Base-by-base conservation (phyloP, 371 early-diverging fungal species). In the Blastocladiella emersonii region DNA sequence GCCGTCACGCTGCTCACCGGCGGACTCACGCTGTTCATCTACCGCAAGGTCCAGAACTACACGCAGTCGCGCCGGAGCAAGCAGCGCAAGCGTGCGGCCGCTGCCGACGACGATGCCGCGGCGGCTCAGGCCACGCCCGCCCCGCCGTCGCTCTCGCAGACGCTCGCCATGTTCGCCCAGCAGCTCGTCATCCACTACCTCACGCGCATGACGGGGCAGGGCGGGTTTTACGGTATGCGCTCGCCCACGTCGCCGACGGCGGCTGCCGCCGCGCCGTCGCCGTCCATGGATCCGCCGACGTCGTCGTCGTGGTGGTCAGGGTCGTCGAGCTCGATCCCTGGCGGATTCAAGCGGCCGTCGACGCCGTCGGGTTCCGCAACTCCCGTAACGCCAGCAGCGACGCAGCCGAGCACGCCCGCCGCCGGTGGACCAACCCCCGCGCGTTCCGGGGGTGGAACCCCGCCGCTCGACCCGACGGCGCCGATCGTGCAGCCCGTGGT, bases 231-330 rank as follows among this genome's bases (percentile, higher is more conserved):
- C 2, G 59, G 32, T 25, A 30, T 5, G 35, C 27, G 27, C 19
- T 32, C 32, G 19, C 34, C 25, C 2, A 39, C 17, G 65, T 19
- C 44, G 64, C 57, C 15, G 61, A 61, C 63, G 63, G 68, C 64
- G 32, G 64, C 53, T 43, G 56, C 57, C 37, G 53, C 23, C 41
- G 48, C n/a, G 44, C 59, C 43, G 37, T 65, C 21, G 68, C 65
- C 21, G 32, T 64, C 57, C 64, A 67, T n/a, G 59, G 68, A 10
- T n/a, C 64, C 30, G 62, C n/a, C n/a, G n/a, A n/a, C n/a, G n/a
- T n/a, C n/a, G n/a, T n/a, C n/a, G n/a, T n/a, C n/a, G n/a, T n/a
- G n/a, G n/a, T n/a, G n/a, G n/a, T n/a, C n/a, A n/a, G n/a, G n/a
- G n/a, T n/a, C n/a, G n/a, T n/a, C n/a, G n/a, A n/a, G n/a, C n/a